These are phyloP conservation scores for Coccinonectria pachysandricola DNA, from an alignment of 2,329 filamentous ascomycete genomes.

Conservation along the genomic window DNA sequence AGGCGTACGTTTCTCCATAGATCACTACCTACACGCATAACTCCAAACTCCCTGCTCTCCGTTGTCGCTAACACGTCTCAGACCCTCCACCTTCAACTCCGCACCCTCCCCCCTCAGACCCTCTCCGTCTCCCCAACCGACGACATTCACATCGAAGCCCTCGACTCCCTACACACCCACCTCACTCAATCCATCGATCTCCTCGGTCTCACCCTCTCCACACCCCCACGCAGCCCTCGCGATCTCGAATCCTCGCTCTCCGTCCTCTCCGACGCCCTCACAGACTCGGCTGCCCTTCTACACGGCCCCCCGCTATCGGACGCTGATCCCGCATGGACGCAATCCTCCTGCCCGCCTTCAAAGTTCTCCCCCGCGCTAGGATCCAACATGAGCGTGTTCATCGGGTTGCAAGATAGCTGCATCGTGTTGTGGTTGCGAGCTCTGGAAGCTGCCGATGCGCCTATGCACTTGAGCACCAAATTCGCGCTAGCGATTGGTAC, in stretches of 20 bases:
- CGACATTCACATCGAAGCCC: constrained; percentile 53
- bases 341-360: constrained; percentile 30
- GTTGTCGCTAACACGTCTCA: too few relatives aligned
- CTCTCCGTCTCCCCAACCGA: constrained; percentile 37
- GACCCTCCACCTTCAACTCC: constrained; percentile 69
- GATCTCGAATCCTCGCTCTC: constrained; percentile 47
- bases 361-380: constrained; percentile 38
- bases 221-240: constrained; percentile 39
- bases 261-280: constrained; percentile 43
- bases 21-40: too few relatives aligned
- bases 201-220: constrained; percentile 62
- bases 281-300: constrained; percentile 41
- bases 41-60: too few relatives aligned
- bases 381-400: constrained; percentile 61
- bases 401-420: constrained; percentile 58
- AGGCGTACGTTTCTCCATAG: constrained; percentile 52
- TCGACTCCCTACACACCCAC: constrained; percentile 62
- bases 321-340: constrained; percentile 34
- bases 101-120: constrained; percentile 48
- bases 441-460: constrained; percentile 56
- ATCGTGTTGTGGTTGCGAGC: constrained; percentile 61
- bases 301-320: constrained; percentile 39
- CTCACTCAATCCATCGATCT: constrained; percentile 79
- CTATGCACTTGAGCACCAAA: constrained; percentile 51
- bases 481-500: constrained; percentile 62